Evolutionary conservation across 352 stramenopile species (phyloP).

Genomic region (Globisporangium paddicum): DNA sequence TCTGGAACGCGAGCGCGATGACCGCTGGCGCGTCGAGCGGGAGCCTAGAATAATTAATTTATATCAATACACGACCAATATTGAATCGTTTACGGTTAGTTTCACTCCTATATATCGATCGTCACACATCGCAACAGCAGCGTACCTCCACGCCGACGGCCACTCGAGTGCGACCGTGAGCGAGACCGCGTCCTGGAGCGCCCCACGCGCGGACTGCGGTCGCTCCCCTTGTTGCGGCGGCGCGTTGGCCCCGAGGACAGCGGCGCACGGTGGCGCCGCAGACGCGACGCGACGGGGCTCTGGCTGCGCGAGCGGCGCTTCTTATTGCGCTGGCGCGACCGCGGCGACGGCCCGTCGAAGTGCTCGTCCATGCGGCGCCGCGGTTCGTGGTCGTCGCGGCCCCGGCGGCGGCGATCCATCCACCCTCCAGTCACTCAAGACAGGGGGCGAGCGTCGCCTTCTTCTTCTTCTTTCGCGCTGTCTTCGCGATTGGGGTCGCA

Average conservation of each 20-base stretch:
- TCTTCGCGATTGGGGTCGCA: neutral
- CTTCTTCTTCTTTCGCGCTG: neutral
- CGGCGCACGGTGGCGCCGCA: conserved; percentile 1
- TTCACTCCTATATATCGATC: neutral
- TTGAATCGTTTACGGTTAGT: neutral
- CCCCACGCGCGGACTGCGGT: neutral
- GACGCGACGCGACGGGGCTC: conserved; percentile 16
- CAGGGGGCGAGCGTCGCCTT: neutral
- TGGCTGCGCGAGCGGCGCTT: conserved; percentile 22
- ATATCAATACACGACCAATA: neutral
- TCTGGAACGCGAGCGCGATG: conserved; percentile 13
- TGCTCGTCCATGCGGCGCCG: conserved; percentile 8
- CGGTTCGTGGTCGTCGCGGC: conserved; percentile 14
- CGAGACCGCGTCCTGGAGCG: neutral
- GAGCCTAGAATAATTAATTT: neutral
- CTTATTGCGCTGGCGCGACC: conserved; percentile 16
- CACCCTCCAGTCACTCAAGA: neutral
- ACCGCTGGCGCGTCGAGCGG: conserved; percentile 8
- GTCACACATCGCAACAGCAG: neutral
- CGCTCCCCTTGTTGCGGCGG: conserved; percentile 6
- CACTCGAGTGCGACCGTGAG: conserved; percentile 9
- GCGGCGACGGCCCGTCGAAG: conserved; percentile 16
- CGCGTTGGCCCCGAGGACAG: neutral
- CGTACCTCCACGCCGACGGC: conserved; percentile 9
- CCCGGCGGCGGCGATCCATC: conserved; percentile 10